Conservation (phyloP, 495 filamentous ascomycete genomes). For the Trichoderma reesei region DNA sequence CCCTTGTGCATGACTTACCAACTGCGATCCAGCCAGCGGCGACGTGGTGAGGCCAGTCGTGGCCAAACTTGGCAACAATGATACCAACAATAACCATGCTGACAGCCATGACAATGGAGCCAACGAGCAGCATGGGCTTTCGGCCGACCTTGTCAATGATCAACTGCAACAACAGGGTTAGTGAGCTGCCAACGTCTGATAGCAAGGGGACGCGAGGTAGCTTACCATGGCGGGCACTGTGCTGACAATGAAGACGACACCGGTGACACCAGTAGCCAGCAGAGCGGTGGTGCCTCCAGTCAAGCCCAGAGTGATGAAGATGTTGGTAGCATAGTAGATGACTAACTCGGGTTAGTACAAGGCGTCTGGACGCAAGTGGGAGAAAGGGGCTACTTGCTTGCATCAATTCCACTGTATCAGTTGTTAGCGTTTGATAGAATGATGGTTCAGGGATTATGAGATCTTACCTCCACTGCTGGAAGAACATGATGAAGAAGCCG, state of each 20-base stretch:
- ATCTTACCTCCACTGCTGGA: constrained; percentile 43
- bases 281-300: constrained; percentile 52
- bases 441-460: neutral
- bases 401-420: constrained; percentile 22
- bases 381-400: constrained; percentile 4
- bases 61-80: constrained; percentile 41
- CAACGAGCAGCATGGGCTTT: constrained; percentile 46
- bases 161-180: constrained; percentile 10
- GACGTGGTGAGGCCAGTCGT: constrained; percentile 22
- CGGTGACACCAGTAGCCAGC: constrained; percentile 27
- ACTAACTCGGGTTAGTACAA: neutral
- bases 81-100: constrained; percentile 56
- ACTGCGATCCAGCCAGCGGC: constrained; percentile 38
- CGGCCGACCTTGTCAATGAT: constrained; percentile 52
- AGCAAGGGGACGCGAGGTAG: neutral
- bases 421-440: neutral
- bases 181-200: neutral
- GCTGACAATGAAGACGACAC: constrained; percentile 39
- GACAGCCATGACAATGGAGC: constrained; percentile 51
- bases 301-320: constrained; percentile 43
- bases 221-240: constrained; percentile 48
- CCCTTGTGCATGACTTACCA: constrained; percentile 41
- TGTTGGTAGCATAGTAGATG: constrained; percentile 26
- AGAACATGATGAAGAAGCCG: constrained; percentile 42
- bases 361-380: neutral